Conservation (phyloP, 2,329 filamentous ascomycete genomes). For the Exophiala phaeomuriformis region DNA sequence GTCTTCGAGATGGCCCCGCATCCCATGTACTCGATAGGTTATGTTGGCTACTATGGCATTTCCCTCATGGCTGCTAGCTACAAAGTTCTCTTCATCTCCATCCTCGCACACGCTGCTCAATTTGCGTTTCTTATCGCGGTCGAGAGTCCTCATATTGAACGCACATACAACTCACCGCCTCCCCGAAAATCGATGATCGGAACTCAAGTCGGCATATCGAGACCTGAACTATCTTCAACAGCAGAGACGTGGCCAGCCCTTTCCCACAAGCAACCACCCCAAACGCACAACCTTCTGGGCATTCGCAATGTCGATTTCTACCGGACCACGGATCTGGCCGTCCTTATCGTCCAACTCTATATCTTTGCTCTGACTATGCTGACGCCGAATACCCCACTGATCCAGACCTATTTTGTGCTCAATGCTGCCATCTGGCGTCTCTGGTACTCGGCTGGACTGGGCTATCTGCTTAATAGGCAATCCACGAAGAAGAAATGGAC, state of each 20-base stretch:
- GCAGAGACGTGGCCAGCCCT: constrained; percentile 16
- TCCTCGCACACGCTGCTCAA: constrained; percentile 87
- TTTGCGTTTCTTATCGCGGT: constrained; percentile 86
- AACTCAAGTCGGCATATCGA: constrained; percentile 30
- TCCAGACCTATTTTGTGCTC: constrained; percentile 69
- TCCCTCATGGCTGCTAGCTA: constrained; percentile 98
- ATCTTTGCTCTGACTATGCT: constrained; percentile 64
- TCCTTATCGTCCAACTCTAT: constrained; percentile 68
- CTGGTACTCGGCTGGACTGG: constrained; percentile 87
- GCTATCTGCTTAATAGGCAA: constrained; percentile 74
- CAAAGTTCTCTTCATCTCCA: constrained; percentile 93
- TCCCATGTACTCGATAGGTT: constrained; percentile 98
- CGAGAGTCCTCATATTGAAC: constrained; percentile 96
- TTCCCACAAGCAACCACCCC: constrained; percentile 48
- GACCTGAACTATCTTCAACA: constrained; percentile 29
- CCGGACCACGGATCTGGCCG: constrained; percentile 74
- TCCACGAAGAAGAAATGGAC: constrained; percentile 92
- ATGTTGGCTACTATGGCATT: constrained; percentile 96
- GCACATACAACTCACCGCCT: constrained; percentile 87
- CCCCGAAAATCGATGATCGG: constrained; percentile 43
- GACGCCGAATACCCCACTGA: constrained; percentile 68
- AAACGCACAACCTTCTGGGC: constrained; percentile 78
- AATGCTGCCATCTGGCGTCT: constrained; percentile 78
- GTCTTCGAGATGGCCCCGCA: constrained; percentile 99
- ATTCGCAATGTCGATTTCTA: constrained; percentile 79